phyloP scores from a whole-genome alignment of 805 yeast genomes.

The Candida schatavii region DNA sequence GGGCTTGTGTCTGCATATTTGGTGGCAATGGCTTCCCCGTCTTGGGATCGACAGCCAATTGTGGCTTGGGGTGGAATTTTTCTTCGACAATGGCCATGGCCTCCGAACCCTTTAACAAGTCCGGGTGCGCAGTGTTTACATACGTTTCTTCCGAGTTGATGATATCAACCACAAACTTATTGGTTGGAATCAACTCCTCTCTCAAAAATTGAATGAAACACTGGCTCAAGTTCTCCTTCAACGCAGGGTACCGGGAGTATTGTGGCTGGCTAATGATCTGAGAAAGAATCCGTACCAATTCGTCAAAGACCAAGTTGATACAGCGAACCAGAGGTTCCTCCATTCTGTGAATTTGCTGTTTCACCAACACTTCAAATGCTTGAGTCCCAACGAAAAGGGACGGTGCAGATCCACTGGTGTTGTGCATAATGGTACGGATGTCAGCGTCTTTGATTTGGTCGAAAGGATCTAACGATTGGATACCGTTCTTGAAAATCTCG shows the following conservation, averaged over 20 bases:
- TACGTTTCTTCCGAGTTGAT: slow-evolving; percentile 87
- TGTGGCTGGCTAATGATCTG: slow-evolving; percentile 80
- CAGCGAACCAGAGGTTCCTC: slow-evolving; percentile 92
- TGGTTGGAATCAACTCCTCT: slow-evolving; percentile 79
- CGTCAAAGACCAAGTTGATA: slow-evolving; percentile 88
- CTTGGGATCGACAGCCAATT: slow-evolving; percentile 80
- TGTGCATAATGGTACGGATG: slow-evolving; percentile 94
- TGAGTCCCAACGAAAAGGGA: slow-evolving; percentile 95
- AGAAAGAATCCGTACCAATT: slow-evolving; percentile 83
- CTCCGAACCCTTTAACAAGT: slow-evolving; percentile 87
- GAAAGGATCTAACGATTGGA: slow-evolving; percentile 89
- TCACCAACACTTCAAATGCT: slow-evolving; percentile 93
- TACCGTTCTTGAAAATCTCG: slow-evolving; percentile 91
- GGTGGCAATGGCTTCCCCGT: slow-evolving; percentile 77
- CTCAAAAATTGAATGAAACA: slow-evolving; percentile 78
- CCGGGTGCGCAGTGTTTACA: slow-evolving; percentile 97
- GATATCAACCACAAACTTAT: slow-evolving; percentile 77
- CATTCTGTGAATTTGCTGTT: slow-evolving; percentile 88
- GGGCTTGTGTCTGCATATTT: slow-evolving; percentile 34
- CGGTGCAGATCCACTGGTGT: slow-evolving; percentile 95
- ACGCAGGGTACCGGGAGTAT: slow-evolving; percentile 84
- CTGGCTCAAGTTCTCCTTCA: slow-evolving; percentile 82
- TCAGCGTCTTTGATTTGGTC: slow-evolving; percentile 95
- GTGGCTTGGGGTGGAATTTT: slow-evolving; percentile 71
- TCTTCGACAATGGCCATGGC: slow-evolving; percentile 94